phyloP scores from a whole-genome alignment of 164 flowering plant genomes.

The Warburgia ugandensis region DNA sequence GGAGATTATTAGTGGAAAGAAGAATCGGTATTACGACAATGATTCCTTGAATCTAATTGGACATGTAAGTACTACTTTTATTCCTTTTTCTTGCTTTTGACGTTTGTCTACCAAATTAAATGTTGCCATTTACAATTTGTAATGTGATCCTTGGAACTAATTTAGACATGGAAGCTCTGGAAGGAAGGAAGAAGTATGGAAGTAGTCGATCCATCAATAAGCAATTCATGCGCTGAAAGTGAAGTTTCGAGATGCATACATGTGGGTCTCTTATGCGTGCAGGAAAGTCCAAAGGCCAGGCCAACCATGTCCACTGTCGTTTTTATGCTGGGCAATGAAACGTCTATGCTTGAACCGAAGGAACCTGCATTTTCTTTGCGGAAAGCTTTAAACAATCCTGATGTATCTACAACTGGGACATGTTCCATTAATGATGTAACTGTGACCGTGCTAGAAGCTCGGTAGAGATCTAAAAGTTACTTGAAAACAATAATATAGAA shows the following conservation, averaged over 20 bases:
- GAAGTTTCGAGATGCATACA: too few species aligned
- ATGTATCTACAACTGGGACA: not conserved
- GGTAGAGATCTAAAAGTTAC: too few species aligned
- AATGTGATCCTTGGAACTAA: too few species aligned
- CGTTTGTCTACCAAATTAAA: too few species aligned
- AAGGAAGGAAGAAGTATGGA: slow-evolving; percentile 4
- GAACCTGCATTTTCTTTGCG: not conserved
- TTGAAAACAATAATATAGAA: too few species aligned
- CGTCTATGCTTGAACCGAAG: not conserved
- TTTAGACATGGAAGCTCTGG: slow-evolving; percentile 9
- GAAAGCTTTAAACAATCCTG: not conserved
- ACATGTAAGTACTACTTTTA: too few species aligned
- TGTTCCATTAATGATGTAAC: not conserved
- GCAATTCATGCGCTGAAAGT: not conserved
- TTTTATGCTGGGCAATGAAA: slow-evolving; percentile 1
- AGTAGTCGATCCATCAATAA: slow-evolving; percentile 6
- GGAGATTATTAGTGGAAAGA: not conserved
- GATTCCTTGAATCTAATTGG: too few species aligned
- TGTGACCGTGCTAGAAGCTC: not conserved
- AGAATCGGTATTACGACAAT: too few species aligned
- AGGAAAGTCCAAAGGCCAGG: not conserved
- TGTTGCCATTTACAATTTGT: too few species aligned
- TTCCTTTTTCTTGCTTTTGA: too few species aligned
- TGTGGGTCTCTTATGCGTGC: too few species aligned
- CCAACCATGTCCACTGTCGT: slow-evolving; percentile 6